Percentiles rank a stretch among this genome's conserved stretches.
phyloP scores from a whole-genome alignment of 208 protist species.

The Crithidia thermophila region DNA sequence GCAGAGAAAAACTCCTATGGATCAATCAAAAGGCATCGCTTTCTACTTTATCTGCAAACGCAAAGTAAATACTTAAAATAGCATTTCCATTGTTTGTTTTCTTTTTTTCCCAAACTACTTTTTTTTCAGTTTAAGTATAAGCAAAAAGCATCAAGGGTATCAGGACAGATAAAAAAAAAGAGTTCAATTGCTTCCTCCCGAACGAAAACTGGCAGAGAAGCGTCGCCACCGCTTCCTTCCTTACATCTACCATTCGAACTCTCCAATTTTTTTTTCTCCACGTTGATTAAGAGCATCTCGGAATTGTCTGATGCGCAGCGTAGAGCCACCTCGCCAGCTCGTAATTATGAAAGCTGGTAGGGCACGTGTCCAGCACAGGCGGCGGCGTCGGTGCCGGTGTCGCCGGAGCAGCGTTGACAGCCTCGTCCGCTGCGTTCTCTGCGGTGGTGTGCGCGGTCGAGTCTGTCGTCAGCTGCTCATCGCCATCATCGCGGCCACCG shows the following conservation, averaged over 20 bases:
- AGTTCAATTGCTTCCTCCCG: too few relatives aligned
- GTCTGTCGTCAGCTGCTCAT: neutral
- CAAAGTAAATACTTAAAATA: neutral
- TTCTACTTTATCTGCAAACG: neutral
- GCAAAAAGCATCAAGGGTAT: too few relatives aligned
- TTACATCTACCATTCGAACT: too few relatives aligned
- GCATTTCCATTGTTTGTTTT: neutral
- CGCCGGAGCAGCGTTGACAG: neutral
- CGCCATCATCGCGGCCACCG: neutral
- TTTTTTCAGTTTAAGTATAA: too few relatives aligned
- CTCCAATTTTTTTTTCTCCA: neutral
- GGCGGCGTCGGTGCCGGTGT: neutral
- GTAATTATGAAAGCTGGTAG: conserved; percentile 33
- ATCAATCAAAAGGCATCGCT: too few relatives aligned
- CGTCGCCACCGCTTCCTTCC: too few relatives aligned
- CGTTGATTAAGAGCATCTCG: conserved; percentile 19
- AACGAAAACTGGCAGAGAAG: too few relatives aligned
- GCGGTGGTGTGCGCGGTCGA: neutral
- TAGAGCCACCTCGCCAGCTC: conserved; percentile 33
- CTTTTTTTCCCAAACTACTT: neutral
- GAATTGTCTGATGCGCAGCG: conserved; percentile 22
- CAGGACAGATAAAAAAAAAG: too few relatives aligned
- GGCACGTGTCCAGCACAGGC: conserved; percentile 21
- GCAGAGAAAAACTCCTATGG: too few relatives aligned
- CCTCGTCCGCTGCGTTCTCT: neutral